Evolutionary conservation across 306 rosid genomes (phyloP).

Genomic region (Urtica urens): DNA sequence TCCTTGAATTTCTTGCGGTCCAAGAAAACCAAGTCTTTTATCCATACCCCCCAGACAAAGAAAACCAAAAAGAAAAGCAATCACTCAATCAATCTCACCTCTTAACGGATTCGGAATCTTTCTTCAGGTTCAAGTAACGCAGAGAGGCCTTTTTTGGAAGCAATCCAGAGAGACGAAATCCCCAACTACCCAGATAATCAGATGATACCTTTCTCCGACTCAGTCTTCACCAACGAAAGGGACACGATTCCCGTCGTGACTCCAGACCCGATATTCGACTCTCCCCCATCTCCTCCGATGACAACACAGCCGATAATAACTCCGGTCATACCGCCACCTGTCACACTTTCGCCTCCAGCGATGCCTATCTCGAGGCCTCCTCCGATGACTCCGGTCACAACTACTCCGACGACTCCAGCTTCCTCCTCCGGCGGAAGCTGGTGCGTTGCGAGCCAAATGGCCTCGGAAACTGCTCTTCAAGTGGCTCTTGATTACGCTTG

Average conservation of each 20-base stretch:
- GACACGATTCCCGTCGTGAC: conserved; percentile 56
- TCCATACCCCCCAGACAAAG: too few species aligned
- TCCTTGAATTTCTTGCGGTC: too few species aligned
- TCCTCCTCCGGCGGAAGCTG: conserved; percentile 50
- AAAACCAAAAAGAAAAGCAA: conserved; percentile 1
- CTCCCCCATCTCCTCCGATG: conserved; percentile 38
- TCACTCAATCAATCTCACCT: too few species aligned
- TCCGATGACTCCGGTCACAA: conserved; percentile 20
- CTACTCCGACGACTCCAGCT: conserved; percentile 21
- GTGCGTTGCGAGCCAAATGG: conserved; percentile 63
- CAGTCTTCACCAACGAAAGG: conserved; percentile 24
- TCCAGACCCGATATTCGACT: conserved; percentile 43
- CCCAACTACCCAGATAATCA: conserved; percentile 30
- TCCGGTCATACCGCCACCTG: conserved; percentile 17
- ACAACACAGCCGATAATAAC: conserved; percentile 12
- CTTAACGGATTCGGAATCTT: too few species aligned
- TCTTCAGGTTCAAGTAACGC: conserved; percentile 54
- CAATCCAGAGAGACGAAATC: conserved; percentile 16
- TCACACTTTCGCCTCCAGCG: background rate
- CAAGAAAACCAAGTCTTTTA: too few species aligned
- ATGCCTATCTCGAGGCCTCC: conserved; percentile 19
- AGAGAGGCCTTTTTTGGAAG: conserved; percentile 26
- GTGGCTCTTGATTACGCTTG: conserved; percentile 92
- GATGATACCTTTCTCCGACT: conserved; percentile 32
- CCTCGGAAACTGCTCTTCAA: conserved; percentile 67